Evolutionary conservation across 2,329 filamentous ascomycete species (phyloP).

Genomic region (Hortaea sp.): DNA sequence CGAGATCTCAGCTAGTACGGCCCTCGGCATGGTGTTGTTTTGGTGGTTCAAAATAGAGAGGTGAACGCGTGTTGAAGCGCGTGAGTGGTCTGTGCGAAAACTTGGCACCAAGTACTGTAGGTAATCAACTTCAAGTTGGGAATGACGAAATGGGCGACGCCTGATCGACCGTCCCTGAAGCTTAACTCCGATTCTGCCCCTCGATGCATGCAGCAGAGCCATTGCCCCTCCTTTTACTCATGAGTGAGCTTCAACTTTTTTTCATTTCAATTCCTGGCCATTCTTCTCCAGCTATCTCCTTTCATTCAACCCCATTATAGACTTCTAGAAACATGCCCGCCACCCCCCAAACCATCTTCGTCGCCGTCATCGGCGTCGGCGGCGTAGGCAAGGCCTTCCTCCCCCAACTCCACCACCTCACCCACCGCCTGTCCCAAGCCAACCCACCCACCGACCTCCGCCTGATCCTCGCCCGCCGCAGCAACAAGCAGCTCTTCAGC

Average conservation of each 20-base stretch:
- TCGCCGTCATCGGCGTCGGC: conserved; percentile 56
- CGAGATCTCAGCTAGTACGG: too few species aligned
- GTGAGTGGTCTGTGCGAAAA: too few species aligned
- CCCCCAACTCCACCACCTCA: conserved; percentile 62
- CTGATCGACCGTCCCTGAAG: not conserved
- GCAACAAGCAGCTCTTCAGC: conserved; percentile 70
- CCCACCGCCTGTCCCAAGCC: conserved; percentile 45
- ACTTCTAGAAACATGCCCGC: conserved; percentile 27
- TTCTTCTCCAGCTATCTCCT: too few species aligned
- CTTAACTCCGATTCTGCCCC: not conserved
- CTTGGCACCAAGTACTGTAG: not conserved
- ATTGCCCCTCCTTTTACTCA: not conserved
- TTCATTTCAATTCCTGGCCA: too few species aligned
- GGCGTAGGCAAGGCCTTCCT: conserved; percentile 91
- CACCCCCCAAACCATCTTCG: conserved; percentile 32
- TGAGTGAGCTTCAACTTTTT: too few species aligned
- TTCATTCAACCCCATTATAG: too few species aligned
- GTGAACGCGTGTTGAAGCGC: too few species aligned
- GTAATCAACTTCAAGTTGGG: not conserved
- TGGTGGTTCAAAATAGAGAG: too few species aligned
- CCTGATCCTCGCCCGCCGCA: conserved; percentile 77
- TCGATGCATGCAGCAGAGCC: not conserved
- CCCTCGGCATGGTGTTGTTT: too few species aligned
- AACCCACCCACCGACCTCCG: conserved; percentile 55
- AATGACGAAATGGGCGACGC: not conserved